Conservation (phyloP, 225 moss, liverwort and hornwort species). For the Sphagnum contortum region DNA sequence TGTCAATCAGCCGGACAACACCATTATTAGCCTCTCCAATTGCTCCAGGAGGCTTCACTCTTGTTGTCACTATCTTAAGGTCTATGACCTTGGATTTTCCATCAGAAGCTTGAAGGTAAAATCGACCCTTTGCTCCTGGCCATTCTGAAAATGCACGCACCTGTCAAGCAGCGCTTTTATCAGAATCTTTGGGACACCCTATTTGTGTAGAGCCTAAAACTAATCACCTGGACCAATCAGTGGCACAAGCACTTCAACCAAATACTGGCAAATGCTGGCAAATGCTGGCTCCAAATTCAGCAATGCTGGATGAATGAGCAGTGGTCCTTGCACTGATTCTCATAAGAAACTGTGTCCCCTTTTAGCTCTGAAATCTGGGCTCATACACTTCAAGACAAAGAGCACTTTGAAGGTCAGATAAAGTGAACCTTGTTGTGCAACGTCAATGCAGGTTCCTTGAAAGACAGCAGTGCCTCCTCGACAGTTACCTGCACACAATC, state of each 20-base stretch:
- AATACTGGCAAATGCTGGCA: too few relatives aligned
- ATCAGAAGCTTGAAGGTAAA: constrained; percentile 32
- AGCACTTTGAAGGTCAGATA: neutral
- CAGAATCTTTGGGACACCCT: too few relatives aligned
- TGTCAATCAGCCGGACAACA: constrained; percentile 32
- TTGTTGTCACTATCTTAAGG: constrained; percentile 76
- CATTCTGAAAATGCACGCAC: constrained; percentile 95
- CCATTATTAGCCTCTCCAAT: neutral
- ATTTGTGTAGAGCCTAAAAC: too few relatives aligned
- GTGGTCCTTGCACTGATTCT: too few relatives aligned
- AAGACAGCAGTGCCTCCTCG: constrained; percentile 75
- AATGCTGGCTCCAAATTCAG: too few relatives aligned
- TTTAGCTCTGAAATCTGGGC: too few relatives aligned
- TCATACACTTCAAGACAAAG: too few relatives aligned
- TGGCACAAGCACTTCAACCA: too few relatives aligned
- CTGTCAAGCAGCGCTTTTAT: constrained; percentile 15
- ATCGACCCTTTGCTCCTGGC: constrained; percentile 75
- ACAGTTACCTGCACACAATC: constrained; percentile 48
- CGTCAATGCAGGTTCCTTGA: constrained; percentile 51
- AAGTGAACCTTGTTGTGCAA: constrained; percentile 83
- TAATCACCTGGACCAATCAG: too few relatives aligned
- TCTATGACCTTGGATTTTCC: constrained; percentile 48
- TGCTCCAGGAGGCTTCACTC: constrained; percentile 18
- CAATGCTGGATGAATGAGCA: too few relatives aligned
- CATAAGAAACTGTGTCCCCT: too few relatives aligned